Percentiles rank a stretch among this genome's conserved stretches.
Conservation (phyloP, 116 monocot species). For the Iris pallida region DNA sequence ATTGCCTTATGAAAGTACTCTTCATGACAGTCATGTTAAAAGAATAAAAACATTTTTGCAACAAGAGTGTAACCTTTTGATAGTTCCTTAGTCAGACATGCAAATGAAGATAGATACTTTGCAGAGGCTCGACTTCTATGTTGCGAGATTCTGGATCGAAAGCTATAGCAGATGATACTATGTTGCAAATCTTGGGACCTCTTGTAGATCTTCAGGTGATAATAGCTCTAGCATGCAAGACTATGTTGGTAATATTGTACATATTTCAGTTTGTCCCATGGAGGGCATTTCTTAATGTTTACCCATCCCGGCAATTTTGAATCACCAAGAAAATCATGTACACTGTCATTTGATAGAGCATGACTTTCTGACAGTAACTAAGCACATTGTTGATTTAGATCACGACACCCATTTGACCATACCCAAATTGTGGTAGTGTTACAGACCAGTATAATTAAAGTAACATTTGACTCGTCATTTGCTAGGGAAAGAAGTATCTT, state of each 20-base stretch:
- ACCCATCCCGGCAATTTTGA: background rate
- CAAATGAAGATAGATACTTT: background rate
- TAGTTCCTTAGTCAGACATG: background rate
- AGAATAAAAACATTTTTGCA: background rate
- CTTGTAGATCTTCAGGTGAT: background rate
- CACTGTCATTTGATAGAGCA: background rate
- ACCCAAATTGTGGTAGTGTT: too few relatives aligned
- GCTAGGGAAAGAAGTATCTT: background rate
- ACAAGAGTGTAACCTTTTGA: background rate
- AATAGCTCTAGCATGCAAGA: background rate
- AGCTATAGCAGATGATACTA: background rate
- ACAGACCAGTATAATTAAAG: background rate
- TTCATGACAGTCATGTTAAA: background rate
- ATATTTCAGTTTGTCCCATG: background rate
- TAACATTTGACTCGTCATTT: background rate
- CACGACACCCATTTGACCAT: background rate
- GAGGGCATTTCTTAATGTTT: background rate
- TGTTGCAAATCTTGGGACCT: background rate
- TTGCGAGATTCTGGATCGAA: background rate
- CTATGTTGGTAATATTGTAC: background rate
- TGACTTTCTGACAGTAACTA: background rate
- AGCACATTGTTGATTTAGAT: background rate
- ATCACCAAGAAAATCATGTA: background rate
- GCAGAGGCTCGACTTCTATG: background rate
- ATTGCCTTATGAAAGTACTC: background rate